Evolutionary conservation across 2,329 filamentous ascomycete species (phyloP).

Genomic region (Arachnopeziza araneosa): DNA sequence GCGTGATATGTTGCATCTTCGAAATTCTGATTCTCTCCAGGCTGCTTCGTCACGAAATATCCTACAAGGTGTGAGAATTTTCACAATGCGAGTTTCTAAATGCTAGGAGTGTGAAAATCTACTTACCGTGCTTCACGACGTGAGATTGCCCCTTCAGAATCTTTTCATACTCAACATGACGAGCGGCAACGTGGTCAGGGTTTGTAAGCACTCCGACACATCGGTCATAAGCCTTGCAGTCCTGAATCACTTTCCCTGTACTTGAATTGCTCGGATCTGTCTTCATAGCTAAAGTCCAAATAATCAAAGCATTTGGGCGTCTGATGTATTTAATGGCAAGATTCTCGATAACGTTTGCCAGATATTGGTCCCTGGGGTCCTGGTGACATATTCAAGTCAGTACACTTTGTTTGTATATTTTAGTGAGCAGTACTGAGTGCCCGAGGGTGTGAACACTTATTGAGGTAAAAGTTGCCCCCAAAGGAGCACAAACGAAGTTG

Average conservation of each 20-base stretch:
- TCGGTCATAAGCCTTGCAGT: slow-evolving; percentile 49
- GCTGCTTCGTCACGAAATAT: slow-evolving; percentile 75
- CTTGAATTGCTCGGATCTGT: slow-evolving; percentile 71
- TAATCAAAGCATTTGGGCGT: slow-evolving; percentile 65
- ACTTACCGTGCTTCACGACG: slow-evolving; percentile 59
- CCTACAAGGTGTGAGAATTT: too few relatives aligned
- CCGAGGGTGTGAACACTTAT: too few relatives aligned
- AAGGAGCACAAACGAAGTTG: too few relatives aligned
- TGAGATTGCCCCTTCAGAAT: slow-evolving; percentile 59
- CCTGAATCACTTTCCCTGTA: slow-evolving; percentile 59
- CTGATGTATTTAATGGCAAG: slow-evolving; percentile 65
- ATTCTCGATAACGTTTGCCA: slow-evolving; percentile 67
- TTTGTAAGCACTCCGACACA: slow-evolving; percentile 80
- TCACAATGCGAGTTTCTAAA: too few relatives aligned
- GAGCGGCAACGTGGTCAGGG: slow-evolving; percentile 62
- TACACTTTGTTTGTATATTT: too few relatives aligned
- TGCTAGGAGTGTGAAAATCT: too few relatives aligned
- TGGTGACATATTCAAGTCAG: too few relatives aligned
- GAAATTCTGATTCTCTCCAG: slow-evolving; percentile 33
- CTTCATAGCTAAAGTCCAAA: slow-evolving; percentile 74
- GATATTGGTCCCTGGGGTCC: slow-evolving; percentile 52
- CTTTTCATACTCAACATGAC: slow-evolving; percentile 52
- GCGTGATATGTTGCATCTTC: slow-evolving; percentile 33
- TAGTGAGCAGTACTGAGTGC: too few relatives aligned
- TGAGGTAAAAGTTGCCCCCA: too few relatives aligned